Conservation (phyloP, 2,329 filamentous ascomycete genomes). For the Penicillium sp. region DNA sequence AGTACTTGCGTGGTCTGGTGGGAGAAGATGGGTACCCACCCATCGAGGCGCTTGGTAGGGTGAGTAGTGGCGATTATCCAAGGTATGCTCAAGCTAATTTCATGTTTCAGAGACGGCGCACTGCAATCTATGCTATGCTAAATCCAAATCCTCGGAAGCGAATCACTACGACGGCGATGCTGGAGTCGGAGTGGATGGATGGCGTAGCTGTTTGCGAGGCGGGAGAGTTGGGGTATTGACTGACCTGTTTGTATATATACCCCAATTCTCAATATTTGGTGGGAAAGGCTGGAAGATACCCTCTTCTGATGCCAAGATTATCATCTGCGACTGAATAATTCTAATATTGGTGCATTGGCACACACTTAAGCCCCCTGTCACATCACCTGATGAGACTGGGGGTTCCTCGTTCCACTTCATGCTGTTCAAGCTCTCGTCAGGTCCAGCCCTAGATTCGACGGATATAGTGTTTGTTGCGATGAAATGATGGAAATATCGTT, state of each 20-base stretch:
- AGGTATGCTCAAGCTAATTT: neutral
- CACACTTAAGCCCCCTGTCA: no score
- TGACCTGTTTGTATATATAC: neutral
- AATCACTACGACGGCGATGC: slow-evolving; percentile 26
- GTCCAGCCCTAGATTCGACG: no score
- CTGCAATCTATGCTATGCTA: slow-evolving; percentile 37
- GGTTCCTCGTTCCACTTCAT: no score
- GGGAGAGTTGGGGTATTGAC: slow-evolving; percentile 21
- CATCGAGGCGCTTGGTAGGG: slow-evolving; percentile 31
- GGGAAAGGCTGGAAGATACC: no score
- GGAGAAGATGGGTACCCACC: slow-evolving; percentile 28
- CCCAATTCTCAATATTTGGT: no score
- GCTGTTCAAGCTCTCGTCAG: no score
- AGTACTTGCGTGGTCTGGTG: slow-evolving; percentile 25
- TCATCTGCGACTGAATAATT: no score
- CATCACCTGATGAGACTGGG: no score
- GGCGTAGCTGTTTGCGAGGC: slow-evolving; percentile 28
- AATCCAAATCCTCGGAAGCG: slow-evolving; percentile 28
- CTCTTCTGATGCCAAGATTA: no score
- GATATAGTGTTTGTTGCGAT: no score
- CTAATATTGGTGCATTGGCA: no score
- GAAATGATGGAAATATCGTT: no score
- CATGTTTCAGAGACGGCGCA: slow-evolving; percentile 24
- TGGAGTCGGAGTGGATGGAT: slow-evolving; percentile 34
- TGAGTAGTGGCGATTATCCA: slow-evolving; percentile 9